Percentiles rank a stretch among this genome's conserved stretches.
Evolutionary conservation across 495 filamentous ascomycete genomes (phyloP).

Genomic region (Bacidia gigantensis): DNA sequence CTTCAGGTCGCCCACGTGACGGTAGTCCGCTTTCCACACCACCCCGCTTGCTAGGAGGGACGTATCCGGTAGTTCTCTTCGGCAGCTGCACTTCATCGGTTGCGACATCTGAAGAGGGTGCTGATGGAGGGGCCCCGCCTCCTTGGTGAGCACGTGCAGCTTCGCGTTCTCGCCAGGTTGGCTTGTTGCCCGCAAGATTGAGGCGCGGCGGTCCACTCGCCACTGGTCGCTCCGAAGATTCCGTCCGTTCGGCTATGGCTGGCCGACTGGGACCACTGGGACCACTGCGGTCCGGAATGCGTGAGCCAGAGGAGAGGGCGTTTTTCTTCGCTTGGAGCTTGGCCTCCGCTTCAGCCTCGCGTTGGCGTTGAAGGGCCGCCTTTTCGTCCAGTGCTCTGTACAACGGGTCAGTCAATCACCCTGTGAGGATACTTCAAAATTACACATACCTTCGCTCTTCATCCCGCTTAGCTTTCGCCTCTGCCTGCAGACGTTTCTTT

Average conservation of each 20-base stretch:
- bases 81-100: conserved; percentile 19
- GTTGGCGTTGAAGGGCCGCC: conserved; percentile 49
- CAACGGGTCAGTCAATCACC: background rate
- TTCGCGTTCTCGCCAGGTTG: conserved; percentile 76
- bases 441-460: conserved; percentile 58
- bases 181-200: conserved; percentile 47
- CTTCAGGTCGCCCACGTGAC: conserved; percentile 16
- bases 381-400: conserved; percentile 50
- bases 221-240: conserved; percentile 39
- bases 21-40: conserved; percentile 10
- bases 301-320: conserved; percentile 14
- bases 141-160: conserved; percentile 38
- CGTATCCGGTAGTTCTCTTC: conserved; percentile 33
- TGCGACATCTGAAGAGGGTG: conserved; percentile 23
- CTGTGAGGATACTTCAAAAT: background rate
- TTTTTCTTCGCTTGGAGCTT: conserved; percentile 35
- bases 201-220: conserved; percentile 48
- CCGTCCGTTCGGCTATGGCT: conserved; percentile 27
- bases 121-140: conserved; percentile 15
- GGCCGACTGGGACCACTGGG: conserved; percentile 9
- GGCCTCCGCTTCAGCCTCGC: conserved; percentile 56
- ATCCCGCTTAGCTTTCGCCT: conserved; percentile 68
- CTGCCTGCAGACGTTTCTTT: conserved; percentile 43
- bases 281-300: conserved; percentile 22
- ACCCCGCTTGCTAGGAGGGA: conserved; percentile 35